A percentile compares a stretch with the other conserved stretches of the same genome.
Evolutionary conservation across 2,329 filamentous ascomycete species (phyloP).

Genomic region (Ophiostoma triangulosporum): DNA sequence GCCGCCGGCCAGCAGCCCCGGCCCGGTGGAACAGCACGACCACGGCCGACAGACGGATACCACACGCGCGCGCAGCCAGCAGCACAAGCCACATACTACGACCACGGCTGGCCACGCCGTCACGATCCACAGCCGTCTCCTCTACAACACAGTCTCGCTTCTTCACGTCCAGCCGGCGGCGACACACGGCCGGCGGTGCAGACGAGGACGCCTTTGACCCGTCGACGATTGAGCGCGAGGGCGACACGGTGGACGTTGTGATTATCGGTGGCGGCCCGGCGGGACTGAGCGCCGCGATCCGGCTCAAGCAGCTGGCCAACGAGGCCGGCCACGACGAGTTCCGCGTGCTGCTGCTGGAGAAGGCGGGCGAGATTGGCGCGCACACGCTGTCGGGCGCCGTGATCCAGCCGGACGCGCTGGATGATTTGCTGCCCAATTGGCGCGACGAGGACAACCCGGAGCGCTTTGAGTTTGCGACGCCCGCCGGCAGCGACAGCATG

Average conservation of each 20-base stretch:
- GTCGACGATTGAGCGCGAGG: constrained; percentile 63
- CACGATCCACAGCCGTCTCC: background rate
- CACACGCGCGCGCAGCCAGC: background rate
- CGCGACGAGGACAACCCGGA: constrained; percentile 75
- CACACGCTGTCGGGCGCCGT: constrained; percentile 96
- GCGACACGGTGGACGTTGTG: constrained; percentile 88
- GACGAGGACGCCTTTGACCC: constrained; percentile 51
- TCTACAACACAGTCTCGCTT: constrained; percentile 6
- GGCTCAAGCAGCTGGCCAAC: constrained; percentile 88
- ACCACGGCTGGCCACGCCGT: background rate
- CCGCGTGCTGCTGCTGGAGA: constrained; percentile 81
- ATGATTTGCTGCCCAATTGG: constrained; percentile 91
- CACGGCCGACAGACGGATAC: background rate
- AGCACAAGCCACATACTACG: background rate
- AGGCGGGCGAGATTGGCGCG: constrained; percentile 86
- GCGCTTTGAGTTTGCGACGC: constrained; percentile 76
- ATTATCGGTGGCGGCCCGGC: constrained; percentile 95
- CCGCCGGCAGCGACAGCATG: constrained; percentile 77
- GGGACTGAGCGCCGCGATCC: constrained; percentile 83
- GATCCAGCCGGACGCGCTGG: constrained; percentile 73
- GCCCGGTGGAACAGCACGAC: constrained; percentile 6
- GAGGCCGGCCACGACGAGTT: constrained; percentile 94
- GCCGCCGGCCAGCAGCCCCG: background rate
- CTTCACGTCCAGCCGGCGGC: constrained; percentile 17
- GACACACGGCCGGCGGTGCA: constrained; percentile 16